Evolutionary conservation across 257 asterid species (phyloP), one percentile per base, ranked within the genome.

Genomic region (Nicotiana undulata): DNA sequence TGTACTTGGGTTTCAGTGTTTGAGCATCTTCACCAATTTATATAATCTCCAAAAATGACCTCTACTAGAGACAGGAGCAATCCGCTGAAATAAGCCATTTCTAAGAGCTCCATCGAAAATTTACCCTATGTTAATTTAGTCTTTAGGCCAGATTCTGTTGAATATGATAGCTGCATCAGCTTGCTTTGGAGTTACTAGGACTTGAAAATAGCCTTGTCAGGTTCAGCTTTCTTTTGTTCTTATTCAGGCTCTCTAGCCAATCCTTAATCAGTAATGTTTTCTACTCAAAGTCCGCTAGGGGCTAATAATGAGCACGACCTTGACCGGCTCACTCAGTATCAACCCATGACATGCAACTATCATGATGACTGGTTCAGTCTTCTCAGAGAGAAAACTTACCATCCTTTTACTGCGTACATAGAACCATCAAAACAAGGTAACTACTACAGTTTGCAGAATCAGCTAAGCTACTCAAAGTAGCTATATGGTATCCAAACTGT

Each of bases 71-170:
- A 46, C 26, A 49, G 44, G 44, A 49, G 63, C 79, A 74, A 9
- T 74, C 63, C 15, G 63, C 51, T 74, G 63, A 74, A 74, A 74
- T 49, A 74, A 74, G 79, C 44, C 61, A 74, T 74, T 49, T 44
- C 44, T 24, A 74, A 51, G 63, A 49, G 15, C 26, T 74, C 32
- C 26, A 26, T 16, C 26, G 4, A 60, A 74, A 74, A 49, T 49
- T 46, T 49, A 26, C 40, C 63, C 44, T 2, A 0, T 1, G 16
- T 51, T 26, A 74, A 7, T 74, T 74, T 49, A 49, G 79, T 26
- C 52, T 26, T 74, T 74, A 74, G 63, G 61, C 9, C 44, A 22
- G 59, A 46, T 22, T 34, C 32, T n/a, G 12, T 29, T 55, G 49
- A 64, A 63, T 26, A 63, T 63, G 68, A 63, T 37, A 63, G 49